Evolutionary conservation across 176 grass and related monocot species (phyloP), one percentile per base, ranked within the genome.

Genomic region (Aegilops umbellulata): DNA sequence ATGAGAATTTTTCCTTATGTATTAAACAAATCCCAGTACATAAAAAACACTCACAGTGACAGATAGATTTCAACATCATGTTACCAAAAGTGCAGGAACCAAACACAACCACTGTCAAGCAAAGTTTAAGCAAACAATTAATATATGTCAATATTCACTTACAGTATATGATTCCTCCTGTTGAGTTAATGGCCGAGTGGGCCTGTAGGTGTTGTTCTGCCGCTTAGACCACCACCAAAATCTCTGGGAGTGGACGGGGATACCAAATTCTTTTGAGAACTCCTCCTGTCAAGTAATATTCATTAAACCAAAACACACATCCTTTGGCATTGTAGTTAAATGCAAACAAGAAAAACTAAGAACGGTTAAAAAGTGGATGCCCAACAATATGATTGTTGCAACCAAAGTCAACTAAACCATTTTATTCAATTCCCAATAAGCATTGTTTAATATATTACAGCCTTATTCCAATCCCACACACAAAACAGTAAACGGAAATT

Each of bases 211-310:
- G 30, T 67, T 41, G 29, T 95, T 95, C 68, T 84, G 85, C 36
- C 93, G 88, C 83, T 88, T 95, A 62, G 90, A 83, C 93, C 93
- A 95, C 25, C 86, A 63, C 93, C 93, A 95, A 88, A 95, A 95
- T 27, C 93, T 86, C 70, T 92, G 93, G 80, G 62, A 92, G 11
- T 92, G 85, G 29, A 90, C 83, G 0, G 90, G 85, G 64, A 95
- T 90, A 60, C 88, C 75, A 77, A 84, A 88, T 84, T 90, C 85
- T 86, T 90, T 95, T 4, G 80, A 82, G 30, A 95, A 74, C 57
- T 92, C 93, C 32, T 75, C 90, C 93, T 95, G 85, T 38, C 76
- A 91, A 83, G 65, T 77, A 65, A 76, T 47, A 60, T 42, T 65
- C 23, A 70, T 80, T 61, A 73, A 77, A 74, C 25, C 51, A 79